Conservation (phyloP, 2,329 filamentous ascomycete genomes). For the Lecanoromycetidae sp. region DNA sequence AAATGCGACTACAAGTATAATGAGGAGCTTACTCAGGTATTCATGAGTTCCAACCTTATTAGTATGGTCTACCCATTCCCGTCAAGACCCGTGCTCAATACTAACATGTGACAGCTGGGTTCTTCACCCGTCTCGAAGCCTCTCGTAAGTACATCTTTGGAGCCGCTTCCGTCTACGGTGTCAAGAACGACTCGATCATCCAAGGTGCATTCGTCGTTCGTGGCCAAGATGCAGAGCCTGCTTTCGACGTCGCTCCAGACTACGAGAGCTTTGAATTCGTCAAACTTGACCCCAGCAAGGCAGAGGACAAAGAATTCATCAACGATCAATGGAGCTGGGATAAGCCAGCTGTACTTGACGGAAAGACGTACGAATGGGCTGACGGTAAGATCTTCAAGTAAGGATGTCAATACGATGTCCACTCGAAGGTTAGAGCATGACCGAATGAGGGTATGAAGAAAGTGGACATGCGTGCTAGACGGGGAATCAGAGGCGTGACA, state of each 20-base stretch:
- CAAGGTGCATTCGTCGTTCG: constrained; percentile 90
- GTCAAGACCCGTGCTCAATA: constrained; percentile 16
- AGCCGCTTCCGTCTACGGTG: constrained; percentile 74
- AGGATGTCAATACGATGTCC: constrained; percentile 25
- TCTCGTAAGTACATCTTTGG: constrained; percentile 99
- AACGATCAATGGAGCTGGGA: constrained; percentile 89
- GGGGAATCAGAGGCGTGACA: no score
- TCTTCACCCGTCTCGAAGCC: constrained; percentile 92
- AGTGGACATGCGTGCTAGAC: background rate
- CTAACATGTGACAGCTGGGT: constrained; percentile 49
- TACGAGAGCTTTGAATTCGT: constrained; percentile 92
- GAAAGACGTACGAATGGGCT: constrained; percentile 80
- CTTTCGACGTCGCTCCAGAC: constrained; percentile 95
- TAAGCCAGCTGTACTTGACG: constrained; percentile 63
- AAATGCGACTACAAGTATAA: constrained; percentile 97
- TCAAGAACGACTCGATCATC: constrained; percentile 79
- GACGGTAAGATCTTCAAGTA: constrained; percentile 99
- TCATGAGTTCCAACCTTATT: constrained; percentile 99
- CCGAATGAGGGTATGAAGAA: background rate
- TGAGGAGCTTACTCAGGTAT: constrained; percentile 88
- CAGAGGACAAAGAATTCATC: constrained; percentile 74
- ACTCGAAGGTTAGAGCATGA: background rate
- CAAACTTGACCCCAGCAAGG: constrained; percentile 84
- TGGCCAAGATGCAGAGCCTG: constrained; percentile 71
- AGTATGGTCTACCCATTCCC: constrained; percentile 35